Evolutionary conservation across 2,329 filamentous ascomycete genomes (phyloP).

Genomic region (Lizonia empirigonia): DNA sequence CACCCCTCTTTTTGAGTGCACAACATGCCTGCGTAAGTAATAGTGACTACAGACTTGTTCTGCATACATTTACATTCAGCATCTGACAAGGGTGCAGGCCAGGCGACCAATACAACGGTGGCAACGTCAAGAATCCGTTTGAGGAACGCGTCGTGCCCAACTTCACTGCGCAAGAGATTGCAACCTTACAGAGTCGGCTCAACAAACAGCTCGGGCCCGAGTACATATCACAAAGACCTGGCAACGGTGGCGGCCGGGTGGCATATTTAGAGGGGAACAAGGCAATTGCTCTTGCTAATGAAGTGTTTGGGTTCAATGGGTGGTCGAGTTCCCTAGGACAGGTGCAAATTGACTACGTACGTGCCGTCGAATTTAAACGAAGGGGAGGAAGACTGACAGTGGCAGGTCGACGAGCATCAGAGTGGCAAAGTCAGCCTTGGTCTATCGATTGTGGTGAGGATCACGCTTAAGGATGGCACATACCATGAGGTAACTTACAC

Average conservation of each 20-base stretch:
- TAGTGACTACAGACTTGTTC: background rate
- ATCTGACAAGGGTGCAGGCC: constrained; percentile 37
- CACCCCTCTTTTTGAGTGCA: constrained; percentile 24
- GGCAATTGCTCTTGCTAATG: constrained; percentile 91
- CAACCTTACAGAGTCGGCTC: constrained; percentile 81
- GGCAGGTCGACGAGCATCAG: constrained; percentile 76
- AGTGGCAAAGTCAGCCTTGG: constrained; percentile 83
- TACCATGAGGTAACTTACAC: constrained; percentile 72
- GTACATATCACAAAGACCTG: constrained; percentile 86
- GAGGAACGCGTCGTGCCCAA: constrained; percentile 75
- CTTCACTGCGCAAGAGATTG: constrained; percentile 90
- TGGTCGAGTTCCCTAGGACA: constrained; percentile 97
- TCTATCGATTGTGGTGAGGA: constrained; percentile 85
- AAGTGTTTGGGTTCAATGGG: constrained; percentile 95
- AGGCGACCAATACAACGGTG: constrained; percentile 46
- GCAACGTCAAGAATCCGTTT: constrained; percentile 72
- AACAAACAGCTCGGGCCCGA: constrained; percentile 95
- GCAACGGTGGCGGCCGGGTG: constrained; percentile 82
- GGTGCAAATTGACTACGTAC: constrained; percentile 88
- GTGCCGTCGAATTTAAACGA: constrained; percentile 26
- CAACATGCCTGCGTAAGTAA: constrained; percentile 47
- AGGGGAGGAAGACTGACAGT: constrained; percentile 22
- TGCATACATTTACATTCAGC: background rate
- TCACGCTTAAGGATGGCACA: constrained; percentile 91
- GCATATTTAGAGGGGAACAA: constrained; percentile 97